Percentiles rank a stretch among this genome's conserved stretches.
These are phyloP conservation scores for Lolium multiflorum DNA, from an alignment of 176 grass and related monocot species.

Conservation along the genomic window DNA sequence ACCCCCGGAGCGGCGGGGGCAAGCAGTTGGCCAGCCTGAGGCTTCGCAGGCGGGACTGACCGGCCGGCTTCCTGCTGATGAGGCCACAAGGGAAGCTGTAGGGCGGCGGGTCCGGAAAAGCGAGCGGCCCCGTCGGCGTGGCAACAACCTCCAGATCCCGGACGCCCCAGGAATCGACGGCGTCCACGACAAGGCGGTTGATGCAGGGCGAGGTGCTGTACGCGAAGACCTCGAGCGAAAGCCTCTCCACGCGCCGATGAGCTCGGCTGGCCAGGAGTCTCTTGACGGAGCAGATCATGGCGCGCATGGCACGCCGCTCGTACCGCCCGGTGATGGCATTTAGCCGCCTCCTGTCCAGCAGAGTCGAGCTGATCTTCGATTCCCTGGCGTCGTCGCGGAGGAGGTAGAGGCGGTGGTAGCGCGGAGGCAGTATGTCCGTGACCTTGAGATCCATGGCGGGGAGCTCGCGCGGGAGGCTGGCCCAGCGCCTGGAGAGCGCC, in stretches of 20 bases:
- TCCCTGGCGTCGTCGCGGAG: no score
- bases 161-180: not conserved
- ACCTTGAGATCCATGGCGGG: not conserved
- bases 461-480: not conserved
- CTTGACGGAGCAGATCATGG: not conserved
- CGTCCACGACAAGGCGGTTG: slow-evolving; percentile 6
- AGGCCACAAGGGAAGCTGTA: slow-evolving; percentile 37
- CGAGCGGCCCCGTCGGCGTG: not conserved
- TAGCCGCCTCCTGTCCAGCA: not conserved
- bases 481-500: slow-evolving; percentile 34
- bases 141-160: slow-evolving; percentile 30
- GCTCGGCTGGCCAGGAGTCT: not conserved
- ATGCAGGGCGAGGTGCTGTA: not conserved
- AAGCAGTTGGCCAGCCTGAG: slow-evolving; percentile 26
- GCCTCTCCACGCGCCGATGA: not conserved
- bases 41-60: slow-evolving; percentile 22
- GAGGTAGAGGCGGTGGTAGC: no score
- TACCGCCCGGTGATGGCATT: not conserved
- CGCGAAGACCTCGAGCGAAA: not conserved
- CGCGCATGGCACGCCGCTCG: not conserved
- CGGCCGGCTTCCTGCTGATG: slow-evolving; percentile 5
- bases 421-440: no score
- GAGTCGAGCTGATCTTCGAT: no score
- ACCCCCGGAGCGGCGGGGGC: not conserved
- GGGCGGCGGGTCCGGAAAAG: no score